A percentile compares a stretch with the other conserved stretches of the same genome.
phyloP scores from a whole-genome alignment of 495 filamentous ascomycete genomes.

The Aspergillus panamensis region DNA sequence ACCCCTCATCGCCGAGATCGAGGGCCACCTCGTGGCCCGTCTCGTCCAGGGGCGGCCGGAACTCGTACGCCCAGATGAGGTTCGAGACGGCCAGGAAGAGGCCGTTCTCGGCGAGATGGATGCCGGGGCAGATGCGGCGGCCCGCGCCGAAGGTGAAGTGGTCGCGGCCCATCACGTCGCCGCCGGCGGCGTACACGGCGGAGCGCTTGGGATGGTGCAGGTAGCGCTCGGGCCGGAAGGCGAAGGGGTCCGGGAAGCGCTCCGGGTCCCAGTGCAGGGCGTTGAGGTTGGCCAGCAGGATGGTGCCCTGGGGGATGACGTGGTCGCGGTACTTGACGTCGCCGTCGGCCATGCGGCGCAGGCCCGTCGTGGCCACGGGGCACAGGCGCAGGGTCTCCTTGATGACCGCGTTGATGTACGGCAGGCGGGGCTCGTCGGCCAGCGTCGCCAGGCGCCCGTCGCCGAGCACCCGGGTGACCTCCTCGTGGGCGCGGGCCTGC shows the following conservation, averaged over 20 bases:
- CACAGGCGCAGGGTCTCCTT: constrained; percentile 60
- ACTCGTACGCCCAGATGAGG: constrained; percentile 56
- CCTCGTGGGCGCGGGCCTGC: constrained; percentile 14
- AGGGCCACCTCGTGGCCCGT: background rate
- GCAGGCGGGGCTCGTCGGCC: constrained; percentile 44
- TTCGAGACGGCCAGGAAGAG: constrained; percentile 55
- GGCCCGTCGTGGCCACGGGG: constrained; percentile 48
- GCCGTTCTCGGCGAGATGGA: constrained; percentile 37
- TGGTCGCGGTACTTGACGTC: constrained; percentile 52
- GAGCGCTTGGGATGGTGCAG: constrained; percentile 39
- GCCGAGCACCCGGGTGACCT: constrained; percentile 17
- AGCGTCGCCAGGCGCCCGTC: constrained; percentile 36
- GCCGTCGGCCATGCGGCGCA: constrained; percentile 48
- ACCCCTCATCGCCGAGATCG: constrained; percentile 1
- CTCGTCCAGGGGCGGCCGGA: constrained; percentile 19
- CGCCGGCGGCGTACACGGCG: constrained; percentile 21
- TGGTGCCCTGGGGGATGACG: constrained; percentile 41
- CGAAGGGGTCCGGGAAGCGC: constrained; percentile 33
- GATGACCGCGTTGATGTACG: constrained; percentile 51
- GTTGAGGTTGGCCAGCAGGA: constrained; percentile 36
- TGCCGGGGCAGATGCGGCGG: constrained; percentile 33
- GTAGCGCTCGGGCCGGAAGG: constrained; percentile 43
- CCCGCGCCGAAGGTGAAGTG: constrained; percentile 32
- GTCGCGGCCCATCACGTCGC: constrained; percentile 19
- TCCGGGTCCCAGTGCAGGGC: constrained; percentile 37